Evolutionary conservation across 2,329 filamentous ascomycete species (phyloP), one percentile per base, ranked within the genome.

Genomic region (Aureobasidium sp.): DNA sequence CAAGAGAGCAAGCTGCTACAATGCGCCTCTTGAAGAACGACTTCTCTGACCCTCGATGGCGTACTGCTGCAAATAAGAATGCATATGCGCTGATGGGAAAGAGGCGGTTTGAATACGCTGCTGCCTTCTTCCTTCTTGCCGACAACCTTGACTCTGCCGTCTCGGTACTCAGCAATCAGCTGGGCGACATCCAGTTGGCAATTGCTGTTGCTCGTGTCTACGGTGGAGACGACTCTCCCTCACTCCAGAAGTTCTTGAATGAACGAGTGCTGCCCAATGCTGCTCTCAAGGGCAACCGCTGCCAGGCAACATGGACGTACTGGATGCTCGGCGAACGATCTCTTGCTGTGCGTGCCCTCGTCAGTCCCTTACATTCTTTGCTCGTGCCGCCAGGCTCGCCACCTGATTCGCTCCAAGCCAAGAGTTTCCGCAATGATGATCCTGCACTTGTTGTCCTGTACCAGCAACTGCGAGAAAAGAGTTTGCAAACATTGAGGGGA

Each of bases 231-330:
- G 81, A 86, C 24, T 89, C 90, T 0, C 85, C 86, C 0, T 84
- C 94, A 0, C 73, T 97, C 2, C 81, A 81, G 29, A 84, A 83
- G 62, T 80, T 99, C 9, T 78, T 99, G 1, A 84, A 90, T 68
- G 89, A 96, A 12, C 89, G 88, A 64, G 84, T 97, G 1, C 79
- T 97, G 0, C 83, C 86, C 0, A 76, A 89, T 64, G 94, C 94
- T 19, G 85, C 89, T 0, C 82, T 85, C 44, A 86, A 93, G 65
- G 91, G 91, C 2, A 93, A 99, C 70, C 83, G 93, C 62, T 99
- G 94, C 93, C 83, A 96, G 63, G 90, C 92, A 12, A 94, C 89
- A 0, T 99, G 94, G 94, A 90, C 90, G 2, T 96, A 96, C 71
- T 96, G 91, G 88, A 90, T 96, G 81, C 80, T 97, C 5, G 85